Base-by-base conservation (phyloP, 2,329 filamentous ascomycete genomes). In the Blastomyces emzantsi region DNA sequence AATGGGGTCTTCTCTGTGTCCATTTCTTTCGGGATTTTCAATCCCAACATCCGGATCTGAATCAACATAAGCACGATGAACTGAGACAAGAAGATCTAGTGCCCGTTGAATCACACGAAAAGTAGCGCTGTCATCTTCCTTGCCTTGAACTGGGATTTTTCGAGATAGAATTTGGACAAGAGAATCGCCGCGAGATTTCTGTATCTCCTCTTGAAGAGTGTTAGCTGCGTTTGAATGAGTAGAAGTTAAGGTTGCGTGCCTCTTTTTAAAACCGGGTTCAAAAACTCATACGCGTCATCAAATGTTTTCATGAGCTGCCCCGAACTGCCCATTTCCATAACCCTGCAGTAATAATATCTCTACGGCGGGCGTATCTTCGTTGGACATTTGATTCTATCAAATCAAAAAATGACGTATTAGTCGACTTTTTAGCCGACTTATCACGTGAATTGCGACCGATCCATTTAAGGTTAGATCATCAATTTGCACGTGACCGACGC, bases 241-340 rank as follows among this genome's bases (percentile, higher is more conserved):
- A 30, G 60, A 63, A 60, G 47, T 67, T 63, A 68, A 58, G 67
- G 66, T 64, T 66, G 67, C 76, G 67, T 77, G 73, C 76, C 76
- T 78, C 73, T 70, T 67, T 75, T 71, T 64, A 78, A 70, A 51
- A 77, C 74, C 39, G 76, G 75, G 62, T 67, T 70, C 54, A 78
- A 66, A 65, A 78, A 78, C 28, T 68, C 67, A 62, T 69, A 69
- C 41, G 75, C 73, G 39, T 70, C 69, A 55, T 71, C 68, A 62
- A 78, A 77, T 9, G 72, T 74, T 63, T 69, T 67, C 61, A 65
- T 70, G 39, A 74, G 54, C 51, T 66, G 62, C 30, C 49, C 64
- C 2, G 66, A 57, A 30, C 72, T 67, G 39, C 67, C 69, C 76
- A 78, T 78, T 25, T 70, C 55, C 55, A 65, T 25, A 25, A 15